Conservation (phyloP, 73 alveolate species). For the Paramecium sonneborni region DNA sequence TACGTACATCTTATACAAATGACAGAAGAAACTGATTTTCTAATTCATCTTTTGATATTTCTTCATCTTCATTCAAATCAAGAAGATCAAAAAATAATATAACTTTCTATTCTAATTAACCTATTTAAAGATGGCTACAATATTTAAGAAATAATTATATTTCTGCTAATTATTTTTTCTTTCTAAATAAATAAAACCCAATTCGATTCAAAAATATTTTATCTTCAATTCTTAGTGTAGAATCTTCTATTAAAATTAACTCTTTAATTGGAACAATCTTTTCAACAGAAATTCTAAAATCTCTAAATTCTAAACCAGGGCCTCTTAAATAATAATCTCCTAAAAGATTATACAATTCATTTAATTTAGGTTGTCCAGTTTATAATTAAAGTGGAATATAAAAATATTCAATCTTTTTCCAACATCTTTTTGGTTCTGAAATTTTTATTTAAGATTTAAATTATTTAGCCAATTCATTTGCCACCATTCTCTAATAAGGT, state of each 20-base stretch:
- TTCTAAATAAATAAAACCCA: background rate
- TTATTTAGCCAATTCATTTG: background rate
- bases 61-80: background rate
- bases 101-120: background rate
- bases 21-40: background rate
- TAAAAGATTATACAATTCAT: background rate
- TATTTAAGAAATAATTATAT: background rate
- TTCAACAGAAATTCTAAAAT: background rate
- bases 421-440: background rate
- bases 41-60: background rate
- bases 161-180: background rate
- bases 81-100: background rate
- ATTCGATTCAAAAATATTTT: background rate
- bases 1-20: background rate
- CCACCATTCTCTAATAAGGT: background rate
- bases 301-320: slow-evolving; percentile 32
- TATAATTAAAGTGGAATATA: slow-evolving; percentile 42
- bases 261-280: background rate
- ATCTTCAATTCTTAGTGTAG: background rate
- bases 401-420: slow-evolving; percentile 58
- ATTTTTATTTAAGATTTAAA: background rate
- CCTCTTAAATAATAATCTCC: background rate
- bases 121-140: background rate
- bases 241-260: background rate
- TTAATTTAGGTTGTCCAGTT: background rate